A percentile compares a stretch with the other conserved stretches of the same genome.
These are phyloP conservation scores for Penicillium silybi DNA, from an alignment of 495 filamentous ascomycete genomes.

Conservation along the genomic window DNA sequence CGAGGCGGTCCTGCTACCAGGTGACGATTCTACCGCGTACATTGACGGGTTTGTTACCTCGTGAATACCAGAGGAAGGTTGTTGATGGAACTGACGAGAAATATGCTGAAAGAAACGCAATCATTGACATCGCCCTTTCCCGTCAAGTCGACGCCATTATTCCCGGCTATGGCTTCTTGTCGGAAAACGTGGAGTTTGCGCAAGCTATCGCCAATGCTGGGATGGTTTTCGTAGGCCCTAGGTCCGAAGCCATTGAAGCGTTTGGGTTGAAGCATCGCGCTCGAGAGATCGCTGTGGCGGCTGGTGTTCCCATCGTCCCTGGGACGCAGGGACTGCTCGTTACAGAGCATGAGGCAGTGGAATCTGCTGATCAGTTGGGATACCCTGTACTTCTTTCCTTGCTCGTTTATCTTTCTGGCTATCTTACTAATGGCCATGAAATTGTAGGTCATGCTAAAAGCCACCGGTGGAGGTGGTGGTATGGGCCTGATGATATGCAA, in stretches of 20 bases:
- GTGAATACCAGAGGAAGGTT: too few species aligned
- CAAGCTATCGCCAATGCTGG: constrained; percentile 42
- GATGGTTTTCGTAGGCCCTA: constrained; percentile 52
- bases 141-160: constrained; percentile 54
- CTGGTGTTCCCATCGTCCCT: constrained; percentile 52
- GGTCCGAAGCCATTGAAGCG: constrained; percentile 46
- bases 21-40: too few species aligned
- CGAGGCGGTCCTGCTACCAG: too few species aligned
- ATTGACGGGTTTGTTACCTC: too few species aligned
- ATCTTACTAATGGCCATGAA: too few species aligned
- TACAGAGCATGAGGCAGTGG: constrained; percentile 43
- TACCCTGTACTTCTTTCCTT: too few species aligned
- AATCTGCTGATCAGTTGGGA: constrained; percentile 39
- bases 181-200: constrained; percentile 58
- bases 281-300: constrained; percentile 44
- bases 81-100: too few species aligned
- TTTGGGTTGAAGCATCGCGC: constrained; percentile 59
- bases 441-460: constrained; percentile 59
- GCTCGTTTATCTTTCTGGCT: too few species aligned
- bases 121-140: too few species aligned
- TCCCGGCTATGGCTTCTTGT: constrained; percentile 57
- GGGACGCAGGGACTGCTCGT: constrained; percentile 46
- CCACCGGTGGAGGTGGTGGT: constrained; percentile 55
- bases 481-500: constrained; percentile 50
- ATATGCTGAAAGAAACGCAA: too few species aligned